Percentiles rank a stretch among this genome's conserved stretches.
phyloP scores from a whole-genome alignment of 257 asterid species.

The Solanum habrochaites region DNA sequence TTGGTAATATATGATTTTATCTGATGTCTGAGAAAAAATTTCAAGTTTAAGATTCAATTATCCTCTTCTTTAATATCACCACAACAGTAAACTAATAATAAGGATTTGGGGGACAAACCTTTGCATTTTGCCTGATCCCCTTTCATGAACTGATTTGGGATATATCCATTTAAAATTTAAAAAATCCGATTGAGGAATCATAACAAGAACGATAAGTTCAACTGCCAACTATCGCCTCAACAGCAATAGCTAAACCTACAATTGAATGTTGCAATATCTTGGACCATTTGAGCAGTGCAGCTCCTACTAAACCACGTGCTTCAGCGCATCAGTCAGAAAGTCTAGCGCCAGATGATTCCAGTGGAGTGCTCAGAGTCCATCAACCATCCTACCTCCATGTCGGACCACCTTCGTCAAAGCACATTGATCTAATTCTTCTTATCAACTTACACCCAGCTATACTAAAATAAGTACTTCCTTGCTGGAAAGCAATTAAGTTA shows the following conservation, averaged over 20 bases:
- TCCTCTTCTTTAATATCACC: not conserved
- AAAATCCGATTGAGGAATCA: constrained; percentile 60
- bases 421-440: constrained; percentile 59
- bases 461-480: constrained; percentile 67
- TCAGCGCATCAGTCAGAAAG: constrained; percentile 87
- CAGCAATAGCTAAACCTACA: constrained; percentile 56
- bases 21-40: not conserved
- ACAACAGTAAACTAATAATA: not conserved
- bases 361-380: constrained; percentile 68
- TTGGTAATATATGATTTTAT: not conserved
- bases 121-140: constrained; percentile 83
- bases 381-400: constrained; percentile 95
- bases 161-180: constrained; percentile 50
- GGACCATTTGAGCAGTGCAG: constrained; percentile 77
- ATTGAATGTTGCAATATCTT: constrained; percentile 52
- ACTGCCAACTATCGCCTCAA: constrained; percentile 58
- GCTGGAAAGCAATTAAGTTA: constrained; percentile 61
- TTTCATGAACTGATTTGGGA: constrained; percentile 55
- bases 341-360: constrained; percentile 75
- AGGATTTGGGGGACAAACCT: constrained; percentile 24
- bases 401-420: constrained; percentile 78
- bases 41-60: not conserved
- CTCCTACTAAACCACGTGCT: constrained; percentile 72
- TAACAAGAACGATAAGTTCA: constrained; percentile 51
- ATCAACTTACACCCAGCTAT: constrained; percentile 71